phyloP scores from a whole-genome alignment of 2,329 filamentous ascomycete genomes.

The Curvularia spicifera region DNA sequence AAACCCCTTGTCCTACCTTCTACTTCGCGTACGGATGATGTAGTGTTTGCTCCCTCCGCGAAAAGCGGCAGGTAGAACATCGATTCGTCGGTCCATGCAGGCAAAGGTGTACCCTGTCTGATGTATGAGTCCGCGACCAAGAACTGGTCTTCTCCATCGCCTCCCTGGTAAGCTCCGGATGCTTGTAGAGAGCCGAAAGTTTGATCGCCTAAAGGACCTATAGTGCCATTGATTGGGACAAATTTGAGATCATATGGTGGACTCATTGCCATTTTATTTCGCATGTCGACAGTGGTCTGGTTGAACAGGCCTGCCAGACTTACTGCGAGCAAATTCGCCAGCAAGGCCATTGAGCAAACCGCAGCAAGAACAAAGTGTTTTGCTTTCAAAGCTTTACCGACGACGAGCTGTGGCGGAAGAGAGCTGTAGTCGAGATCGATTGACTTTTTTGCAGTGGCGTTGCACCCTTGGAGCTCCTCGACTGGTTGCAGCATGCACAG shows the following conservation, averaged over 20 bases:
- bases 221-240: conserved; percentile 34
- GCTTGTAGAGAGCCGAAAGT: neutral
- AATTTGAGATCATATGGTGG: conserved; percentile 28
- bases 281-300: conserved; percentile 36
- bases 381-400: conserved; percentile 55
- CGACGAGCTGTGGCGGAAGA: conserved; percentile 60
- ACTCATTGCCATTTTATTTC: conserved; percentile 10
- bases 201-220: conserved; percentile 10
- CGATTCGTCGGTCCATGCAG: conserved; percentile 57
- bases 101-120: conserved; percentile 52
- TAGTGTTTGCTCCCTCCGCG: neutral
- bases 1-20: conserved; percentile 44
- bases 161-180: conserved; percentile 39
- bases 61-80: conserved; percentile 59
- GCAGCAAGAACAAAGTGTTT: conserved; percentile 56
- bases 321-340: conserved; percentile 62
- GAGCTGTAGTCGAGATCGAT: conserved; percentile 60
- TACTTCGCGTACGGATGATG: neutral
- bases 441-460: conserved; percentile 39
- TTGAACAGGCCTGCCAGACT: conserved; percentile 60
- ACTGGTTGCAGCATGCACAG: conserved; percentile 64
- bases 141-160: conserved; percentile 48
- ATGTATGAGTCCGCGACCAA: conserved; percentile 56
- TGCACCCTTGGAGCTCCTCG: conserved; percentile 55
- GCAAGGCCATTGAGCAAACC: conserved; percentile 57